Evolutionary conservation across 345 rosid genomes (phyloP).

Genomic region (Brassica nigra): DNA sequence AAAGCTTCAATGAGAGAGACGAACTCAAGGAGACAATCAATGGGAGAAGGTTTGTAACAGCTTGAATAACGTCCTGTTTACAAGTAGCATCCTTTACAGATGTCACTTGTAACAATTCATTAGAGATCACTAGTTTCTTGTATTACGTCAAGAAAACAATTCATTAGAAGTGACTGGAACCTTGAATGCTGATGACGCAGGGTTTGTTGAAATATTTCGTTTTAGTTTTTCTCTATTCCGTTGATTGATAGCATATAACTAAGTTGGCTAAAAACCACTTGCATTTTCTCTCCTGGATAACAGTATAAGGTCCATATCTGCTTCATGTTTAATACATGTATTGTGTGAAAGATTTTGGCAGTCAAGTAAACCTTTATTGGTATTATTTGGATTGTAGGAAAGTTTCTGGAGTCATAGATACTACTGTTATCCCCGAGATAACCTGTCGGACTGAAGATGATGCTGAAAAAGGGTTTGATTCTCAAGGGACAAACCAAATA

Average conservation of each 20-base stretch:
- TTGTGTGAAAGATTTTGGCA: conserved; percentile 13
- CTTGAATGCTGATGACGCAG: conserved; percentile 37
- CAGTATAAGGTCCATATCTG: conserved; percentile 45
- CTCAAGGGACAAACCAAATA: conserved; percentile 14
- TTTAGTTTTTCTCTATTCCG: not conserved
- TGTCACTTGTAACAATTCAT: not conserved
- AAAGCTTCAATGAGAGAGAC: conserved; percentile 24
- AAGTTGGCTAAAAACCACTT: conserved; percentile 5
- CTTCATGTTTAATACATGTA: not conserved
- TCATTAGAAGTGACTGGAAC: conserved; percentile 28
- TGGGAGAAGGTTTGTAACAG: conserved; percentile 34
- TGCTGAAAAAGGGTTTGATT: conserved; percentile 10
- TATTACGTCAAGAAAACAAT: conserved; percentile 17
- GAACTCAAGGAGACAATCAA: conserved; percentile 32
- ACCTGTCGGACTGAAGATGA: conserved; percentile 12
- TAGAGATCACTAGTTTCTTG: conserved; percentile 8
- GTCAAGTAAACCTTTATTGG: conserved; percentile 5
- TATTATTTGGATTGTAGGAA: conserved; percentile 22
- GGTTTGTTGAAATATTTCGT: conserved; percentile 43
- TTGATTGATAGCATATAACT: not conserved
- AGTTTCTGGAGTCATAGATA: conserved; percentile 27
- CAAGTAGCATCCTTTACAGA: conserved; percentile 7
- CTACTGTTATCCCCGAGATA: conserved; percentile 15
- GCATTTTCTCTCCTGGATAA: conserved; percentile 20
- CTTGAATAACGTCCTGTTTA: not conserved